These are phyloP conservation scores for Eucalyptus decipiens DNA, from an alignment of 345 rosid genomes.

Conservation along the genomic window DNA sequence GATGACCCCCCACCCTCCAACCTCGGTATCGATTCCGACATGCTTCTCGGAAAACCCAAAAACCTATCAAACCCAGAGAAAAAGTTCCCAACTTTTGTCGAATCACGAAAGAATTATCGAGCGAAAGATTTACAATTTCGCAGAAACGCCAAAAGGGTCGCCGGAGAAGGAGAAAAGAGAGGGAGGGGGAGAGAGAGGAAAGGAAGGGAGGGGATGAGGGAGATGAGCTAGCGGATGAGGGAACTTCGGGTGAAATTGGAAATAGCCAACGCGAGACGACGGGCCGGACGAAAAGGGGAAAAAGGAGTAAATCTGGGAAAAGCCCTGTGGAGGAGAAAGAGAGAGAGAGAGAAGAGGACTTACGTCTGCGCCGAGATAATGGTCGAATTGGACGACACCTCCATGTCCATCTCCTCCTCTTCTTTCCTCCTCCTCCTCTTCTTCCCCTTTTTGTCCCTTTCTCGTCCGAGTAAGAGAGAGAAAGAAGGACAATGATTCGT, in stretches of 20 bases:
- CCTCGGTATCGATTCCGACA: background rate
- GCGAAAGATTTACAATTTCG: background rate
- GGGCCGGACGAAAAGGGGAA: background rate
- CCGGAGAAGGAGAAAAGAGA: background rate
- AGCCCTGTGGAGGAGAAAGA: background rate
- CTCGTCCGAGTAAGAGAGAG: background rate
- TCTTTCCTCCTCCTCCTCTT: background rate
- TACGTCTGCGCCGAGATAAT: background rate
- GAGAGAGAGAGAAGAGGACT: background rate
- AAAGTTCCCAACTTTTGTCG: background rate
- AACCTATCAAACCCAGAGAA: background rate
- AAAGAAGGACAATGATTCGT: background rate
- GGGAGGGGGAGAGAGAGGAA: background rate
- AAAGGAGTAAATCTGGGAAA: background rate
- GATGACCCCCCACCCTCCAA: background rate
- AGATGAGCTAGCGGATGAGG: background rate
- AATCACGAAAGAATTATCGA: background rate
- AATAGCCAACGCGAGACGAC: background rate
- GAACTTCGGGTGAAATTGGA: background rate
- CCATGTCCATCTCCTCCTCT: background rate
- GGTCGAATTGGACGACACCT: background rate
- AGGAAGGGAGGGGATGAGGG: background rate
- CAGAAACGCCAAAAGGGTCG: background rate
- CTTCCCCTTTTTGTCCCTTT: background rate
- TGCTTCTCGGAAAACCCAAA: background rate